These are phyloP conservation scores for Xylariaceae sp. DNA, from an alignment of 2,329 filamentous ascomycete species.

Conservation along the genomic window DNA sequence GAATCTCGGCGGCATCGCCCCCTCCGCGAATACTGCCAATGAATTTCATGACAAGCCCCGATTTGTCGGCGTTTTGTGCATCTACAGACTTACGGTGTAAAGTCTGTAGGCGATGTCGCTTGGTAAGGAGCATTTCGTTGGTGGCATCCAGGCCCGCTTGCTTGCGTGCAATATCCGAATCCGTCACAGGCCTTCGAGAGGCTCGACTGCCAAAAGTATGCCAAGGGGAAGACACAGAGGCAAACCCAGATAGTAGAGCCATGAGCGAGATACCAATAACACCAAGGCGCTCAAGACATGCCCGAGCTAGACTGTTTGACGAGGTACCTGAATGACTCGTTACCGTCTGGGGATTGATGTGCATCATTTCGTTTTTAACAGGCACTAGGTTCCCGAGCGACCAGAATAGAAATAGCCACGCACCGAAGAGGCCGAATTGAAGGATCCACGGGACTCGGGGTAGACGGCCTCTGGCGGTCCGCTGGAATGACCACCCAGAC, in stretches of 20 bases:
- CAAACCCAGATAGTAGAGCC: slow-evolving; percentile 83
- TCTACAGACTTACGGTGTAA: slow-evolving; percentile 57
- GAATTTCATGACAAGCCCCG: slow-evolving; percentile 66
- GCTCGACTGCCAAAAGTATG: slow-evolving; percentile 67
- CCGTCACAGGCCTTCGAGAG: slow-evolving; percentile 55
- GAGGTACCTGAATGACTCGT: slow-evolving; percentile 37
- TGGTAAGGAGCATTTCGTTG: slow-evolving; percentile 70
- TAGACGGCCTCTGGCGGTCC: slow-evolving; percentile 50
- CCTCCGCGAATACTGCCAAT: slow-evolving; percentile 65
- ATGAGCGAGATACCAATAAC: slow-evolving; percentile 82
- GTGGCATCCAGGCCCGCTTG: slow-evolving; percentile 73
- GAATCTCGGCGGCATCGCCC: slow-evolving; percentile 54
- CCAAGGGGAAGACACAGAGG: slow-evolving; percentile 82
- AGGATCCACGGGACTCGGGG: slow-evolving; percentile 59
- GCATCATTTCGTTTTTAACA: slow-evolving; percentile 37
- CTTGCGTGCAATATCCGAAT: slow-evolving; percentile 70
- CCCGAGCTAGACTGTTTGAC: slow-evolving; percentile 41
- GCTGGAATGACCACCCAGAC: slow-evolving; percentile 57
- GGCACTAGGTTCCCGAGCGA: slow-evolving; percentile 62
- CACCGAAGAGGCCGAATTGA: slow-evolving; percentile 55
- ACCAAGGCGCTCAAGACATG: slow-evolving; percentile 64
- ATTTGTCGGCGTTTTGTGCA: slow-evolving; percentile 37
- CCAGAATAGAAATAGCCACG: slow-evolving; percentile 74
- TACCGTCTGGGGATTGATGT: slow-evolving; percentile 35
- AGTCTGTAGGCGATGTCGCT: slow-evolving; percentile 64